Evolutionary conservation across 164 flowering plant genomes (phyloP), one percentile per base, ranked within the genome.

Genomic region (Saururus chinensis): DNA sequence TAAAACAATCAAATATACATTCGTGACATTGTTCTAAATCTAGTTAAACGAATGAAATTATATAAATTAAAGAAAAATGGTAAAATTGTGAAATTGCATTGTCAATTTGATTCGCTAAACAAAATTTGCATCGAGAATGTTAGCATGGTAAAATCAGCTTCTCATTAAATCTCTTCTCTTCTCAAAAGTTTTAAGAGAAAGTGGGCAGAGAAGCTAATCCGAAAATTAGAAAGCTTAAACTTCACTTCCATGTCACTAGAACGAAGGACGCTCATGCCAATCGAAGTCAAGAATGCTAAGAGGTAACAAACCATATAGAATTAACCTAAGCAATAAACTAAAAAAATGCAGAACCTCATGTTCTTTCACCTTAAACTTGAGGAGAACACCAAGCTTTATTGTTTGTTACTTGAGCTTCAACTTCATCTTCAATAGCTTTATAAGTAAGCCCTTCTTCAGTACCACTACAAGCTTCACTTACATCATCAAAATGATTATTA

Each of bases 381-480:
- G 76, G 70, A 41, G 78, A 70, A 40, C 70, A 64, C 49, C 35
- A 67, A 65, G 13, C 52, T 64, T 68, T 74, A 42, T 61, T 60
- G 74, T 71, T 74, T 56, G 70, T 57, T 57, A 69, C 80, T 66
- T 83, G 84, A n/a, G 66, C 45, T 30, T 71, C 78, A 76, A 66
- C 63, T 61, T 75, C 80, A 64, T 73, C 76, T 68, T 73, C 68
- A 30, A 60, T 67, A 54, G 70, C 62, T 56, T 68, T 63, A 51
- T 73, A 42, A 60, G 59, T 70, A 61, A 72, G 81, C 66, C 81
- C 84, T 76, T 80, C 80, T 63, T 82, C 92, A 35, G 92, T 86
- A 42, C 87, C 85, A 71, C 92, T 82, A 67, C 87, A 82, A 54
- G 86, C 88, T 74, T 86, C 92, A 70, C 74, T 79, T 53, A 75